phyloP scores from a whole-genome alignment of 148 eudicot genomes.

The Rhododendron kiyosumense region DNA sequence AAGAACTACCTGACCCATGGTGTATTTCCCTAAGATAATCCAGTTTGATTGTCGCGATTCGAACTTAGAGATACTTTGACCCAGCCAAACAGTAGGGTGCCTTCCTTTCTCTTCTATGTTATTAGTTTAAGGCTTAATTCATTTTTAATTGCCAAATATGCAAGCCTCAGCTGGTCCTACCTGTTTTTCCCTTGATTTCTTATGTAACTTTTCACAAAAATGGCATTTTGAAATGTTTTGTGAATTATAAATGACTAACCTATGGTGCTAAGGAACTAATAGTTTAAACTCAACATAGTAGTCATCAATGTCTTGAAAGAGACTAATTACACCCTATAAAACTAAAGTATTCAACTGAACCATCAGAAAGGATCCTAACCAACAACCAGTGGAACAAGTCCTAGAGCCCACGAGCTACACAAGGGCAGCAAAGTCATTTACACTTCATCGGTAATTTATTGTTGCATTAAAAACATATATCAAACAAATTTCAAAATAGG shows the following conservation, averaged over 20 bases:
- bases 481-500: background rate
- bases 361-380: background rate
- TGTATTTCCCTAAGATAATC: background rate
- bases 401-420: background rate
- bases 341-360: background rate
- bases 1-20: background rate
- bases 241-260: background rate
- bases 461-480: background rate
- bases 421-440: constrained; percentile 2
- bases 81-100: constrained; percentile 11
- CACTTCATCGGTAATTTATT: background rate
- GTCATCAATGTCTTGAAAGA: constrained; percentile 6
- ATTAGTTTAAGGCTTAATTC: background rate
- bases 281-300: background rate
- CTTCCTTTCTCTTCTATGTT: background rate
- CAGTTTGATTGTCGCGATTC: background rate
- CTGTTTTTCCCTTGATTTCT: background rate
- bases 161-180: background rate
- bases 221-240: background rate
- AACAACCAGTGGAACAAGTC: background rate
- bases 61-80: constrained; percentile 22
- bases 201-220: background rate
- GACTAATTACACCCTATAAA: background rate
- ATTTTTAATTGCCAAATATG: background rate
- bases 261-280: background rate